phyloP scores from a whole-genome alignment of 2,329 filamentous ascomycete genomes.

The Ophiostoma triangulosporum region DNA sequence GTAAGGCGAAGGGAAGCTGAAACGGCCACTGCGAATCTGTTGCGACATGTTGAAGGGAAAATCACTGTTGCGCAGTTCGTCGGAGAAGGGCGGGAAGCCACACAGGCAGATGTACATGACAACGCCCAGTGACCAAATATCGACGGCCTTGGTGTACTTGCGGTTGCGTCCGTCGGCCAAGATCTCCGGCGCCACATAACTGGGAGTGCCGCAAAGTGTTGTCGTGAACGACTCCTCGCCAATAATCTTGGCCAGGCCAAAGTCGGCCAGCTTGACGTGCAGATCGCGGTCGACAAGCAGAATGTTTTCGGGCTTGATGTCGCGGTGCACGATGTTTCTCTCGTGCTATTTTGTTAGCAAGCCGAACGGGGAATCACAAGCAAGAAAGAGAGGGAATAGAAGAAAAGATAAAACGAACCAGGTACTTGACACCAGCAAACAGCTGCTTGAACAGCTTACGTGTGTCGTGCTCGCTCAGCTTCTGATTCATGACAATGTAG shows the following conservation, averaged over 20 bases:
- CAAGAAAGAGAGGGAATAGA: constrained; percentile 37
- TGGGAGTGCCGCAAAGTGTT: constrained; percentile 90
- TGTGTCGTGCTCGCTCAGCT: constrained; percentile 70
- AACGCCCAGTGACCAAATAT: constrained; percentile 95
- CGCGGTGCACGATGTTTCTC: constrained; percentile 89
- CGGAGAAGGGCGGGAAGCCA: constrained; percentile 92
- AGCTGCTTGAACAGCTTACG: constrained; percentile 82
- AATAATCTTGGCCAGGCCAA: constrained; percentile 95
- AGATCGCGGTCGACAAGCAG: constrained; percentile 74
- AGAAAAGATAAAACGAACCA: constrained; percentile 25
- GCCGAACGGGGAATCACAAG: not conserved
- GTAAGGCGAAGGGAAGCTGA: constrained; percentile 92
- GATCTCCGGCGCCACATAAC: constrained; percentile 93
- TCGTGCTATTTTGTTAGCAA: constrained; percentile 45
- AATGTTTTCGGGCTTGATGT: constrained; percentile 97
- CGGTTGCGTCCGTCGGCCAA: constrained; percentile 68
- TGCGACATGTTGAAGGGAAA: constrained; percentile 79
- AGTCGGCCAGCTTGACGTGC: constrained; percentile 85
- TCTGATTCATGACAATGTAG: constrained; percentile 80
- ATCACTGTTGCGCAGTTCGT: constrained; percentile 69
- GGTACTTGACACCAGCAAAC: constrained; percentile 86
- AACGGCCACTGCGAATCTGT: constrained; percentile 78
- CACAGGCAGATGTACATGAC: constrained; percentile 95
- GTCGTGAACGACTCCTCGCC: constrained; percentile 97
- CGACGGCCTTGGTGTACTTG: constrained; percentile 87